Evolutionary conservation across 2,329 filamentous ascomycete genomes (phyloP).

Genomic region (Colletotrichum godetiae): DNA sequence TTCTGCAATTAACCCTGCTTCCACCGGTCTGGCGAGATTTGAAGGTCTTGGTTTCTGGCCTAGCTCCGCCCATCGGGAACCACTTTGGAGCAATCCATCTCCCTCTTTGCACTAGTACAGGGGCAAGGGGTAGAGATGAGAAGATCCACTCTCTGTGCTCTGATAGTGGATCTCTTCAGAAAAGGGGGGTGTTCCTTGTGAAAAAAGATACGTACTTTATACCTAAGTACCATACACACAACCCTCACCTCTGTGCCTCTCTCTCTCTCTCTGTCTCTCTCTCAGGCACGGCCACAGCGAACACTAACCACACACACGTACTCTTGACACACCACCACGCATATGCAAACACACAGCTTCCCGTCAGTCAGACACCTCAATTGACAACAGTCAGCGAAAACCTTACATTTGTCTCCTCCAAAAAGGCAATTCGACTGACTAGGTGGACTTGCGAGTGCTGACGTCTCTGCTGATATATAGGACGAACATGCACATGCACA

Average conservation of each 20-base stretch:
- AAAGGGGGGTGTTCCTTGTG: background rate
- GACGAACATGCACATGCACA: conserved; percentile 3
- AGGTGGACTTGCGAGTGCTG: background rate
- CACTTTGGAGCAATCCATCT: conserved; percentile 32
- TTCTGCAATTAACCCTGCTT: conserved; percentile 21
- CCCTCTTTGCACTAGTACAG: conserved; percentile 26
- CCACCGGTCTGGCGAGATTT: conserved; percentile 41
- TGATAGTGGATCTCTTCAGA: background rate
- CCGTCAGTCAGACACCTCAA: background rate
- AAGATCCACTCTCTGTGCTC: background rate
- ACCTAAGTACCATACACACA: background rate
- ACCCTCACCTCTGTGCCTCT: no score
- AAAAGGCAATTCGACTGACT: background rate
- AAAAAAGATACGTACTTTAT: background rate
- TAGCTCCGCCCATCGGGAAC: conserved; percentile 33
- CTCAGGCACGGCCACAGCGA: background rate
- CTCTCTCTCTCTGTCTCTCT: no score
- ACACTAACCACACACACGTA: background rate
- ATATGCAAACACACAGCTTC: no score
- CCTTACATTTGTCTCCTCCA: background rate
- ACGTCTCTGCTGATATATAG: background rate
- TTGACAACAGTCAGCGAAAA: conserved; percentile 16
- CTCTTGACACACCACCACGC: no score
- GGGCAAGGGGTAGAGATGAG: conserved; percentile 30
- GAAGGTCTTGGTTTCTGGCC: conserved; percentile 40